Evolutionary conservation across 805 yeast genomes (phyloP).

Genomic region (Lachancea quebecensis): DNA sequence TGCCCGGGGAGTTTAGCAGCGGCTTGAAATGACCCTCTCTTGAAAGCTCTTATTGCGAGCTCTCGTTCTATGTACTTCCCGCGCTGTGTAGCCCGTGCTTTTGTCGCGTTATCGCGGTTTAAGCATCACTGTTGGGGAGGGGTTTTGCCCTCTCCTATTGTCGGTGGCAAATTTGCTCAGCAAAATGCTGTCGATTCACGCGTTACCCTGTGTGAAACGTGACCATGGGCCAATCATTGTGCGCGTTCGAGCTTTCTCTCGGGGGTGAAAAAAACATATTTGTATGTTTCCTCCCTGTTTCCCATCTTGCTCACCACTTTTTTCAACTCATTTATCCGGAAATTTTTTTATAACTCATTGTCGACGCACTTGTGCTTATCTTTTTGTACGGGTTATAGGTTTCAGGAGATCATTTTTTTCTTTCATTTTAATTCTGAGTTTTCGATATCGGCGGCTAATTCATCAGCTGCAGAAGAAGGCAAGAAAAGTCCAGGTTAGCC

Average conservation of each 20-base stretch:
- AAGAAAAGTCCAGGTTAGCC: neutral
- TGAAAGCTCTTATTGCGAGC: neutral
- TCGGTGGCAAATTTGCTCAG: neutral
- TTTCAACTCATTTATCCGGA: neutral
- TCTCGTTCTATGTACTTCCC: neutral
- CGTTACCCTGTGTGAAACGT: conserved; percentile 14
- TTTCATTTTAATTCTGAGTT: conserved; percentile 1
- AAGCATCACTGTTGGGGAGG: no score
- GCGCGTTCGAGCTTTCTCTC: conserved; percentile 3
- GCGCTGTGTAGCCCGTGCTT: neutral
- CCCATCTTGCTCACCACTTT: conserved; percentile 24
- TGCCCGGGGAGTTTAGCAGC: neutral
- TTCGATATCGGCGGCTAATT: neutral
- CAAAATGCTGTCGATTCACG: neutral
- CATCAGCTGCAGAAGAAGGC: neutral
- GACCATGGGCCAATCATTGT: conserved; percentile 20
- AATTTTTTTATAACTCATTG: neutral
- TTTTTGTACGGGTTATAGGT: neutral
- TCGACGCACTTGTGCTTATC: neutral
- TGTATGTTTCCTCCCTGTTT: conserved; percentile 13
- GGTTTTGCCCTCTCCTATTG: no score
- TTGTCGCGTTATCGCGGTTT: neutral
- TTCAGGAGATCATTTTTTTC: neutral
- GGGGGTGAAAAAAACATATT: conserved; percentile 9
- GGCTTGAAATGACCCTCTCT: neutral